Evolutionary conservation across 2,329 filamentous ascomycete species (phyloP), one percentile per base, ranked within the genome.

Genomic region (Penicillium sp.): DNA sequence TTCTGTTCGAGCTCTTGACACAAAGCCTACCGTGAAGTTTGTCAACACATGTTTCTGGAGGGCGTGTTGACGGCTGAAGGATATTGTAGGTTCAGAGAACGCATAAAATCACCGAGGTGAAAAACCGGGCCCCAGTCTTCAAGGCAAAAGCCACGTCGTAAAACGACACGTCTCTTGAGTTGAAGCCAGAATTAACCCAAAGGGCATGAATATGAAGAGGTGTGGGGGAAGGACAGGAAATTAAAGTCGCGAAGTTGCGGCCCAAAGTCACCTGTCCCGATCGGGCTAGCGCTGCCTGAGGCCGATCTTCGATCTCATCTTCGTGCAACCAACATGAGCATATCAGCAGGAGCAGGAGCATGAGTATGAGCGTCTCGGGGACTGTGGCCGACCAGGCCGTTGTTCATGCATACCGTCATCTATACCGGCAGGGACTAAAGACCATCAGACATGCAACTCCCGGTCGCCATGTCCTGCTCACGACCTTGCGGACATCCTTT

Each of bases 381-480:
- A 40, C 14, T 44, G 18, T 40, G 54, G 63, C 43, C 52, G 52
- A 42, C 54, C 58, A 51, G 26, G 57, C 60, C 9, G 55, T 81
- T 38, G 45, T 77, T 46, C 69, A 71, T 55, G 77, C 78, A 42
- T 84, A 84, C 61, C 77, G 81, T 49, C 71, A 76, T 44, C 68
- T 84, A 34, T 79, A 78, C 54, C 74, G 77, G 22, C 70, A 74
- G 24, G 69, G 72, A 7, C 67, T 83, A 16, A 73, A 74, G 42
- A 78, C 78, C 3, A 68, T 82, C 43, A 75, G 77, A 46, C 81
- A 79, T 64, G 75, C 80, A 1, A 74, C 72, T 39, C 81, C 81
- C 9, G 73, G 75, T 16, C 77, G 79, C 44, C 75, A 76, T 64
- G 73, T 77, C 2, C 61, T 81, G 14, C 74, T 73, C 41, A 65